These are phyloP conservation scores for Talaromyces marneffei DNA, from an alignment of 2,329 filamentous ascomycete genomes.

Conservation along the genomic window DNA sequence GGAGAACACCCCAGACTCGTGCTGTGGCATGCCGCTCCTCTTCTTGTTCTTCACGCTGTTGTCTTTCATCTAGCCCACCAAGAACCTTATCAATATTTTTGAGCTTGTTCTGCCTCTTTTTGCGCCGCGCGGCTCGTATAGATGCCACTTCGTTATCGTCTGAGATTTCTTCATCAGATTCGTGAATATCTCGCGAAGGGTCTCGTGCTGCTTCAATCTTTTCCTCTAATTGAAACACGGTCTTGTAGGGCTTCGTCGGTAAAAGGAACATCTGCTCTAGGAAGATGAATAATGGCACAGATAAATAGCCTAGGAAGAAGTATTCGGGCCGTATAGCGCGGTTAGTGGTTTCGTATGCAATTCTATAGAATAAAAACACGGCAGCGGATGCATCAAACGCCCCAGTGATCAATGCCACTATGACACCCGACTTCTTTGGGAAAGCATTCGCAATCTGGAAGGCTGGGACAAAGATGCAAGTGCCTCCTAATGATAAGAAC, in stretches of 20 bases:
- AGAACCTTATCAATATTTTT: slow-evolving; percentile 66
- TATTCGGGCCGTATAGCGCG: slow-evolving; percentile 43
- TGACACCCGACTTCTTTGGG: slow-evolving; percentile 65
- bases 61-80: slow-evolving; percentile 55
- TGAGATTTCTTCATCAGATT: slow-evolving; percentile 48
- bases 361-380: slow-evolving; percentile 67
- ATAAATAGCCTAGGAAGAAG: slow-evolving; percentile 68
- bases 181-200: slow-evolving; percentile 37
- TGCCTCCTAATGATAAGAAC: slow-evolving; percentile 69
- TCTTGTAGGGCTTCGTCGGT: slow-evolving; percentile 69
- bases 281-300: slow-evolving; percentile 61
- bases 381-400: slow-evolving; percentile 78
- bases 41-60: slow-evolving; percentile 56
- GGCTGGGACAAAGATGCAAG: slow-evolving; percentile 73
- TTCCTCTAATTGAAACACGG: slow-evolving; percentile 67
- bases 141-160: slow-evolving; percentile 43
- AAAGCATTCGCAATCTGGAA: slow-evolving; percentile 82
- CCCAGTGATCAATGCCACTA: slow-evolving; percentile 71
- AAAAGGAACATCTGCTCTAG: slow-evolving; percentile 62
- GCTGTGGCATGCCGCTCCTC: slow-evolving; percentile 64
- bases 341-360: slow-evolving; percentile 58
- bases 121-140: slow-evolving; percentile 50
- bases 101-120: slow-evolving; percentile 56
- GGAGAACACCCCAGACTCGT: slow-evolving; percentile 80
- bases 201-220: slow-evolving; percentile 53